These are phyloP conservation scores for Fusarium coffeatum DNA, from an alignment of 2,329 filamentous ascomycete species.

Conservation along the genomic window DNA sequence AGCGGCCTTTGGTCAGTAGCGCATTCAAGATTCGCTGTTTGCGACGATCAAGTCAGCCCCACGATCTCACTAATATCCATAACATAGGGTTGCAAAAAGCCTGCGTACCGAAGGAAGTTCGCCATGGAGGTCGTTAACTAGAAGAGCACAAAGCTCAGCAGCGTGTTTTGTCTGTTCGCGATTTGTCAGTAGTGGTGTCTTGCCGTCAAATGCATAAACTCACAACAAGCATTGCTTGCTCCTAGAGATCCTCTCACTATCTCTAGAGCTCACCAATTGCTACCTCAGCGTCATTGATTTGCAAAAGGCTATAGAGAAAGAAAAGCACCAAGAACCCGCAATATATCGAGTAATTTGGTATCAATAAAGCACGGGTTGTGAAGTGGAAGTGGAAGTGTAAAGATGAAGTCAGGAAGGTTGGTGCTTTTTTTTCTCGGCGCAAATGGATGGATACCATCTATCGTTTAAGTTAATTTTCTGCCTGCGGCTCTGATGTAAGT, in stretches of 20 bases:
- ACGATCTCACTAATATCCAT: constrained; percentile 27
- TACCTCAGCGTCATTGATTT: constrained; percentile 73
- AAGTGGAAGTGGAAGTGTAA: constrained; percentile 1
- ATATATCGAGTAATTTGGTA: not conserved
- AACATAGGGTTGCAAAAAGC: constrained; percentile 20
- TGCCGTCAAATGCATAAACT: constrained; percentile 49
- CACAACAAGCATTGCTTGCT: constrained; percentile 70
- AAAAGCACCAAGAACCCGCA: not conserved
- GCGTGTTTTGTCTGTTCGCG: constrained; percentile 72
- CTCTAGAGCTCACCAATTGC: constrained; percentile 80
- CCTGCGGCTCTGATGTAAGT: constrained; percentile 44
- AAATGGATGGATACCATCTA: constrained; percentile 33
- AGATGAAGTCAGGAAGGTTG: constrained; percentile 31
- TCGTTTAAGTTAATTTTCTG: constrained; percentile 43
- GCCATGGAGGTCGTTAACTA: constrained; percentile 90
- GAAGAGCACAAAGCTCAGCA: constrained; percentile 88
- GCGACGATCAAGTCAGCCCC: constrained; percentile 46
- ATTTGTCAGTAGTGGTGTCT: constrained; percentile 41
- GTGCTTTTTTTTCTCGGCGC: constrained; percentile 39
- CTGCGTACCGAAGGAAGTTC: constrained; percentile 87
- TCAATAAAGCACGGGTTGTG: constrained; percentile 2
- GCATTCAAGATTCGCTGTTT: constrained; percentile 83
- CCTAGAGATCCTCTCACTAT: constrained; percentile 82
- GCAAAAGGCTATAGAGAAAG: constrained; percentile 24
- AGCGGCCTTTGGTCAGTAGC: constrained; percentile 82